Conservation (phyloP, 805 yeast genomes). For the Candida nemodendra region DNA sequence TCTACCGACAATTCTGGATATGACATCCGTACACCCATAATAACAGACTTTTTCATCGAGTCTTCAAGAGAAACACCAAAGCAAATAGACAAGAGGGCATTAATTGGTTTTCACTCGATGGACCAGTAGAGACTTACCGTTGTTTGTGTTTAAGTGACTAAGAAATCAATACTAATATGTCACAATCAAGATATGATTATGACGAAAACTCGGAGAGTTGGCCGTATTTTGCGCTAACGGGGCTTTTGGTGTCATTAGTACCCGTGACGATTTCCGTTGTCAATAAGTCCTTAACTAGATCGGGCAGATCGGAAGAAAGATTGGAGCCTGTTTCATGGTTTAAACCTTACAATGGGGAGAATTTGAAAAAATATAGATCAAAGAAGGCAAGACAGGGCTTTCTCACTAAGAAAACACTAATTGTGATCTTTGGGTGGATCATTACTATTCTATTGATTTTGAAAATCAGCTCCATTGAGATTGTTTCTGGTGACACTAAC, state of each 20-base stretch:
- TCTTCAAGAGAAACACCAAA: not conserved
- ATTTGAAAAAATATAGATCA: conserved; percentile 30
- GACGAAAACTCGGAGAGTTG: conserved; percentile 90
- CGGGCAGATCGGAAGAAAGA: conserved; percentile 10
- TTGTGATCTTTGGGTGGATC: conserved; percentile 60
- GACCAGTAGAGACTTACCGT: too few species aligned
- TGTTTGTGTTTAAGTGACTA: too few species aligned
- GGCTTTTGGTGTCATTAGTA: conserved; percentile 61
- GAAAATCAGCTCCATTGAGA: conserved; percentile 45
- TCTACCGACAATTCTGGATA: too few species aligned
- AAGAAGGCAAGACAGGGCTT: conserved; percentile 29
- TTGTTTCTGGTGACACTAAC: conserved; percentile 39
- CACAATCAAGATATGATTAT: conserved; percentile 64
- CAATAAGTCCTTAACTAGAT: conserved; percentile 1
- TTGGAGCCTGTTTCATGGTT: conserved; percentile 28
- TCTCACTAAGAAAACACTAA: conserved; percentile 31
- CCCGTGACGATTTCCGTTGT: conserved; percentile 45
- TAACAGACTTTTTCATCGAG: not conserved
- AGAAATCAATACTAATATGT: conserved; percentile 35
- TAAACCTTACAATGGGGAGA: conserved; percentile 34
- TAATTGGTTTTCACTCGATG: too few species aligned
- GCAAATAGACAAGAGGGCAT: too few species aligned
- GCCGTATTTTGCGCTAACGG: conserved; percentile 85
- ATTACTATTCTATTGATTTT: conserved; percentile 42
- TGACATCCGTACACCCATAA: not conserved